Conservation (phyloP, 805 yeast species). For the Pichia scutulata region DNA sequence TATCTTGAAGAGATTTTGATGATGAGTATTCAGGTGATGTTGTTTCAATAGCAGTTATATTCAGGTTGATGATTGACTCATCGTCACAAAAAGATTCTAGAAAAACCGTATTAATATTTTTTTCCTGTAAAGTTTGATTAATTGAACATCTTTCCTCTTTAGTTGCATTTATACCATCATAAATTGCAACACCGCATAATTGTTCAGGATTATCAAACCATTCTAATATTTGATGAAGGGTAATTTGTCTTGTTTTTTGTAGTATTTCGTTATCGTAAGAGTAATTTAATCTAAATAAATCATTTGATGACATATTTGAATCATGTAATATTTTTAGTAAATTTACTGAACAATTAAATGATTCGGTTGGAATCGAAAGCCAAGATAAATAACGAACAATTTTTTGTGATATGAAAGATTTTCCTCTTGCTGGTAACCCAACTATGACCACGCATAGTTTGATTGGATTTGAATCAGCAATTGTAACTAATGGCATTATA, state of each 20-base stretch:
- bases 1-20: slow-evolving; percentile 60
- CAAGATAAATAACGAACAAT: slow-evolving; percentile 88
- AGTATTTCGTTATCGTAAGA: slow-evolving; percentile 39
- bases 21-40: slow-evolving; percentile 63
- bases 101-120: slow-evolving; percentile 80
- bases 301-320: slow-evolving; percentile 51
- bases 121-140: slow-evolving; percentile 44
- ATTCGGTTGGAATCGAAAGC: slow-evolving; percentile 80
- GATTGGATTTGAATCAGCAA: slow-evolving; percentile 58
- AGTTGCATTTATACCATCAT: slow-evolving; percentile 92
- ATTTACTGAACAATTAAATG: slow-evolving; percentile 85
- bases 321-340: slow-evolving; percentile 54
- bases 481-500: slow-evolving; percentile 45
- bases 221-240: slow-evolving; percentile 70
- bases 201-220: slow-evolving; percentile 83
- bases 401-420: slow-evolving; percentile 89
- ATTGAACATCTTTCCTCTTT: slow-evolving; percentile 60
- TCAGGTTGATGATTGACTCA: slow-evolving; percentile 65
- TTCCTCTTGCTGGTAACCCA: slow-evolving; percentile 87
- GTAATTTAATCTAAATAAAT: slow-evolving; percentile 66
- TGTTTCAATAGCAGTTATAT: slow-evolving; percentile 66
- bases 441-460: slow-evolving; percentile 85
- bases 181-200: slow-evolving; percentile 64
- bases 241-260: slow-evolving; percentile 59
- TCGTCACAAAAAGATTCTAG: slow-evolving; percentile 90